These are phyloP conservation scores for Myrica gale DNA, from an alignment of 306 rosid species.

Conservation along the genomic window DNA sequence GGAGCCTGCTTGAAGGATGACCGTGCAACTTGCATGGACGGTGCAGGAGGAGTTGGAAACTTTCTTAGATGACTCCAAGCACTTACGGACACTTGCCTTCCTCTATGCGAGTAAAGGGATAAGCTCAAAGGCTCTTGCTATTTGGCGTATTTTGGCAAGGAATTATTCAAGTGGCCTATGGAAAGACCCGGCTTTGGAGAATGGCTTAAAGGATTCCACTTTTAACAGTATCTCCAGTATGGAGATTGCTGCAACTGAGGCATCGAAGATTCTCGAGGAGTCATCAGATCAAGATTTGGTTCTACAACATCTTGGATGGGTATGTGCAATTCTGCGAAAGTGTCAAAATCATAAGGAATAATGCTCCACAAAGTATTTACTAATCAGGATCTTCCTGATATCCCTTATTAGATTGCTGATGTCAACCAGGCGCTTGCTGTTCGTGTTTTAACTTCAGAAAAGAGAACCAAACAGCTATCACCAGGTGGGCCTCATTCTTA, in stretches of 20 bases:
- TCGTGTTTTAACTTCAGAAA: constrained; percentile 71
- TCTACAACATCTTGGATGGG: constrained; percentile 98
- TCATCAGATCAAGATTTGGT: constrained; percentile 82
- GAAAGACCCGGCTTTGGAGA: constrained; percentile 62
- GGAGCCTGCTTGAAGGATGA: constrained; percentile 52
- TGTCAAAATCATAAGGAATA: neutral
- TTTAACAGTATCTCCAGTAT: constrained; percentile 52
- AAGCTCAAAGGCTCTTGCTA: constrained; percentile 83
- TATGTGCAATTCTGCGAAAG: constrained; percentile 30
- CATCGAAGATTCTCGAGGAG: constrained; percentile 87
- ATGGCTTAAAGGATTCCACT: constrained; percentile 29
- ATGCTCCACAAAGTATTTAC: constrained; percentile 4
- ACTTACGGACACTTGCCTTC: constrained; percentile 92
- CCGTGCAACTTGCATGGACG: constrained; percentile 48
- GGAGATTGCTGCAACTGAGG: constrained; percentile 85
- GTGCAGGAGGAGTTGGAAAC: constrained; percentile 97
- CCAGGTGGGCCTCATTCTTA: constrained; percentile 63
- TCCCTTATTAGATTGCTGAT: constrained; percentile 74
- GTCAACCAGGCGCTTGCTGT: constrained; percentile 81
- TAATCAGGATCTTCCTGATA: constrained; percentile 24
- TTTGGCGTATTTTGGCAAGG: constrained; percentile 91
- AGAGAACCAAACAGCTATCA: constrained; percentile 63
- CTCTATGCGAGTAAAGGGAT: constrained; percentile 88
- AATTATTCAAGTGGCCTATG: constrained; percentile 72
- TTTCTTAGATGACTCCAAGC: constrained; percentile 82